These are phyloP conservation scores for Jacaranda copaia DNA, from an alignment of 257 asterid species.

Conservation along the genomic window DNA sequence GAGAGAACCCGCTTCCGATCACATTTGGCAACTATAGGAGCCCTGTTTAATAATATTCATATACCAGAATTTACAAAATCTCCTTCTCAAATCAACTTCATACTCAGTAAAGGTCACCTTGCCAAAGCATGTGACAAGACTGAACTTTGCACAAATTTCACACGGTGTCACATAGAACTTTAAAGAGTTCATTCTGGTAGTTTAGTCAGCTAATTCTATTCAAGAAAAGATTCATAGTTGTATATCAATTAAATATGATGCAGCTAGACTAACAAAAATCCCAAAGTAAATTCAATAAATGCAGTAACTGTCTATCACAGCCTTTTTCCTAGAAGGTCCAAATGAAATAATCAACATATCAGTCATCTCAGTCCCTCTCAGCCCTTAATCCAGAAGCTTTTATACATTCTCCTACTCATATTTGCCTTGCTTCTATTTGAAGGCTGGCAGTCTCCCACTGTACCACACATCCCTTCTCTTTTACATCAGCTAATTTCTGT, in stretches of 20 bases:
- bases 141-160: neutral
- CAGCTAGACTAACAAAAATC: neutral
- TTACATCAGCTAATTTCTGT: neutral
- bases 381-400: neutral
- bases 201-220: neutral
- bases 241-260: neutral
- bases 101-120: neutral
- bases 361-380: neutral
- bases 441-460: neutral
- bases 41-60: conserved; percentile 50
- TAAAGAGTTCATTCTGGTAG: neutral
- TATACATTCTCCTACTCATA: neutral
- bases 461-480: neutral
- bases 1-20: conserved; percentile 89
- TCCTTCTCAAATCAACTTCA: neutral
- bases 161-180: neutral
- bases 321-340: neutral
- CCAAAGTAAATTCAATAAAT: neutral
- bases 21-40: conserved; percentile 87
- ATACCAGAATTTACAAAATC: neutral
- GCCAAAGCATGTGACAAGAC: neutral
- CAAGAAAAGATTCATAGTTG: neutral
- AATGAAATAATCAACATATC: neutral
- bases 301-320: neutral
- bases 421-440: neutral